Conservation (phyloP, 768 basidiomycete genomes). For the Pisolithus marmoratus region DNA sequence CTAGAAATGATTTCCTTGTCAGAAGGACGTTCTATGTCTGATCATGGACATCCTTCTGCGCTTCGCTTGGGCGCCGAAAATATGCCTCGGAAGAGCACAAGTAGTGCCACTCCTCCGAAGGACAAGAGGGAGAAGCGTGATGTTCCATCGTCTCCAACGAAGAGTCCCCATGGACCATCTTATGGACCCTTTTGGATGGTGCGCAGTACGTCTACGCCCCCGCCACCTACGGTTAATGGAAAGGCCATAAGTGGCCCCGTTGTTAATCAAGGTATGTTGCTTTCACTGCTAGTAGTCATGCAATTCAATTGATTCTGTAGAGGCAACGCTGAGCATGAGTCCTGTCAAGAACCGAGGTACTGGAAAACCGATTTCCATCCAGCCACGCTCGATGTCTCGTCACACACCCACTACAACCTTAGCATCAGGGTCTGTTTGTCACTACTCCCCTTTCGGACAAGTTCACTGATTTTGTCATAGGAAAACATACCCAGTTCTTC, state of each 20-base stretch:
- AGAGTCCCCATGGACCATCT: constrained; percentile 34
- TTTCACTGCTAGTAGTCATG: background rate
- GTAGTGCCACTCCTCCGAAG: constrained; percentile 19
- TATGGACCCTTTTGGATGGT: constrained; percentile 29
- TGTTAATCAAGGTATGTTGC: constrained; percentile 56
- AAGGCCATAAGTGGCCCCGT: constrained; percentile 67
- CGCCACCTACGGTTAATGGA: constrained; percentile 43
- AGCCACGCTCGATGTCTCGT: constrained; percentile 28
- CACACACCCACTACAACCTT: constrained; percentile 39
- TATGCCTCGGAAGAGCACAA: constrained; percentile 28
- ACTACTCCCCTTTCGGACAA: background rate
- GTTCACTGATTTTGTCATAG: constrained; percentile 9
- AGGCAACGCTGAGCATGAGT: constrained; percentile 67
- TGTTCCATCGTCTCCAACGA: constrained; percentile 38
- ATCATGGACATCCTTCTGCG: constrained; percentile 17
- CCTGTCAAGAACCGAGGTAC: constrained; percentile 63
- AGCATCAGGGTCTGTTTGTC: constrained; percentile 54
- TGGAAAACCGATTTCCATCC: constrained; percentile 59
- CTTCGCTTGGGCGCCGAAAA: constrained; percentile 17
- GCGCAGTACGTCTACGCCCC: constrained; percentile 30
- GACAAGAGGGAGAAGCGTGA: constrained; percentile 28
- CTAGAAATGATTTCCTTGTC: constrained; percentile 51
- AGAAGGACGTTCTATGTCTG: constrained; percentile 25
- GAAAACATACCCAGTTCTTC: constrained; percentile 74
- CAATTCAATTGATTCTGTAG: constrained; percentile 22